Evolutionary conservation across 768 basidiomycete genomes (phyloP).

Genomic region (Tulasnella sp.): DNA sequence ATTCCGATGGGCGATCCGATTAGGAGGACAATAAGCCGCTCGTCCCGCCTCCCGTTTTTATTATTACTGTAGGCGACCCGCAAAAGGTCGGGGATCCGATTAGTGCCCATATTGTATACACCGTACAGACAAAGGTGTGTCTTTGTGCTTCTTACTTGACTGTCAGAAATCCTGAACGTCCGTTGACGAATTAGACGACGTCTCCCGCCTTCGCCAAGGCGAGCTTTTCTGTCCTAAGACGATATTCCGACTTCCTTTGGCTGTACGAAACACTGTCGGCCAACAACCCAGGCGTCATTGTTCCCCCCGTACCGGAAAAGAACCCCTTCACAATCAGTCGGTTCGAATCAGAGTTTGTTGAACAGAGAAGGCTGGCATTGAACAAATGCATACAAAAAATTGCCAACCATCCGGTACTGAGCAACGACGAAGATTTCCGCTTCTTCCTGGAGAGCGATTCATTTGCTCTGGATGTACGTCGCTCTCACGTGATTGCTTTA

Average conservation of each 20-base stretch:
- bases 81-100: slow-evolving; percentile 96
- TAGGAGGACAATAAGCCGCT: not conserved
- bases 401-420: slow-evolving; percentile 80
- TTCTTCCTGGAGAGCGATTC: slow-evolving; percentile 89
- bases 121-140: slow-evolving; percentile 71
- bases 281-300: slow-evolving; percentile 95
- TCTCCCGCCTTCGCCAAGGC: slow-evolving; percentile 74
- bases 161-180: slow-evolving; percentile 15
- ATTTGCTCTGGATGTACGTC: slow-evolving; percentile 75
- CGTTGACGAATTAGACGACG: slow-evolving; percentile 45
- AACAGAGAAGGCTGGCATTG: slow-evolving; percentile 68
- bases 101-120: slow-evolving; percentile 89
- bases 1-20: not conserved
- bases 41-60: slow-evolving; percentile 44
- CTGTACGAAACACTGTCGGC: slow-evolving; percentile 72
- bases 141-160: too few species aligned
- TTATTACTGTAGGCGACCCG: slow-evolving; percentile 90
- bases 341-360: slow-evolving; percentile 85
- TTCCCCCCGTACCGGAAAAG: slow-evolving; percentile 95
- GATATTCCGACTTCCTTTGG: slow-evolving; percentile 98
- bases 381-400: slow-evolving; percentile 90
- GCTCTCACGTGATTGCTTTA: not conserved
- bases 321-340: slow-evolving; percentile 62
- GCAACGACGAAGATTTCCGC: slow-evolving; percentile 76
- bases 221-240: slow-evolving; percentile 84